phyloP scores from a whole-genome alignment of 805 yeast species.

The Saturnispora sekii region DNA sequence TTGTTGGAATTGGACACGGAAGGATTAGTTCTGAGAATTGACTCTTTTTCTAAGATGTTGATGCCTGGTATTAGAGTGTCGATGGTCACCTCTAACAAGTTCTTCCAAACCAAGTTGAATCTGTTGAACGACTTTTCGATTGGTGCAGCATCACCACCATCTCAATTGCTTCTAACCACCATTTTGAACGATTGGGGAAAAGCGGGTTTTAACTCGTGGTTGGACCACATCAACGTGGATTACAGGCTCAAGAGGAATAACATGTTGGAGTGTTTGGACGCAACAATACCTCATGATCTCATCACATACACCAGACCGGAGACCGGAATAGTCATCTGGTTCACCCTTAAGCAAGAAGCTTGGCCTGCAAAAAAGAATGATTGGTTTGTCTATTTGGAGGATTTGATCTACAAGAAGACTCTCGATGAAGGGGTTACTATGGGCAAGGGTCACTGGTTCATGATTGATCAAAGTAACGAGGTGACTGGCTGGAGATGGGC shows the following conservation, averaged over 20 bases:
- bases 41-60: conserved; percentile 67
- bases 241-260: conserved; percentile 56
- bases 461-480: conserved; percentile 16
- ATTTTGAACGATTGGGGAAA: conserved; percentile 49
- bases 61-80: conserved; percentile 78
- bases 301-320: conserved; percentile 33
- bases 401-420: conserved; percentile 18
- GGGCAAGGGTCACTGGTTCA: conserved; percentile 29
- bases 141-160: conserved; percentile 68
- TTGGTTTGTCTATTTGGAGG: conserved; percentile 27
- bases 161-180: conserved; percentile 52
- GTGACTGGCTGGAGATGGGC: conserved; percentile 27
- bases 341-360: conserved; percentile 33
- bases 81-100: conserved; percentile 58
- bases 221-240: conserved; percentile 47
- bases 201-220: conserved; percentile 65
- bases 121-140: conserved; percentile 61
- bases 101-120: conserved; percentile 40
- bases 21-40: conserved; percentile 73
- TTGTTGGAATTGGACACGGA: conserved; percentile 59
- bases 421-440: conserved; percentile 21
- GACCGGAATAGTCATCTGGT: conserved; percentile 37
- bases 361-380: conserved; percentile 30
- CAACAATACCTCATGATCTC: conserved; percentile 36
- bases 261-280: conserved; percentile 42